Conservation (phyloP, 2,329 filamentous ascomycete genomes). For the Ascochyta rabiei region DNA sequence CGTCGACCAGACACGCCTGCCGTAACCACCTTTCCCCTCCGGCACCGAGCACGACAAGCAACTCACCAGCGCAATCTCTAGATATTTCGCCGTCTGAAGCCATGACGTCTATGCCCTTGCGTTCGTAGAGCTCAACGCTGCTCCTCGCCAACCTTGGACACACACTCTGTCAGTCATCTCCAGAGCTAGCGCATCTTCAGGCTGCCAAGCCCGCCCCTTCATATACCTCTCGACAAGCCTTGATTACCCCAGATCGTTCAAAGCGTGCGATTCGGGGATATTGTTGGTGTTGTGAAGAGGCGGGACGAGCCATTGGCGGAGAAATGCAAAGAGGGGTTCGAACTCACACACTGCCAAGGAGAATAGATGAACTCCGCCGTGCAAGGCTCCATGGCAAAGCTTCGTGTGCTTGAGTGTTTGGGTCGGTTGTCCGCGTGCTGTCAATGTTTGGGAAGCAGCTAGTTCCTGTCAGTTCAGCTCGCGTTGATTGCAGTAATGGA, state of each 20-base stretch:
- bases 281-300: background rate
- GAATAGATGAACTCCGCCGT: background rate
- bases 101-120: background rate
- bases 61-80: background rate
- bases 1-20: background rate
- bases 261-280: background rate
- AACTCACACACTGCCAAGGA: background rate
- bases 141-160: background rate
- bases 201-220: constrained; percentile 1
- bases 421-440: background rate
- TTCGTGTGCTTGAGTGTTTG: constrained; percentile 1
- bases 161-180: background rate
- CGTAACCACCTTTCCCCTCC: background rate
- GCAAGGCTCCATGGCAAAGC: constrained; percentile 1
- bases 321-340: background rate
- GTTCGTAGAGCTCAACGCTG: too few relatives aligned
- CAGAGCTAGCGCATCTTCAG: background rate
- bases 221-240: background rate
- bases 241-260: background rate
- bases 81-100: background rate
- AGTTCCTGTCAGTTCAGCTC: too few relatives aligned
- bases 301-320: constrained; percentile 3
- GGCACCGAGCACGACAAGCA: background rate
- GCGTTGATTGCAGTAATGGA: too few relatives aligned
- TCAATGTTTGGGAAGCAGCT: background rate